phyloP scores from a whole-genome alignment of 441 rosid genomes.

The Biscutella auriculata region DNA sequence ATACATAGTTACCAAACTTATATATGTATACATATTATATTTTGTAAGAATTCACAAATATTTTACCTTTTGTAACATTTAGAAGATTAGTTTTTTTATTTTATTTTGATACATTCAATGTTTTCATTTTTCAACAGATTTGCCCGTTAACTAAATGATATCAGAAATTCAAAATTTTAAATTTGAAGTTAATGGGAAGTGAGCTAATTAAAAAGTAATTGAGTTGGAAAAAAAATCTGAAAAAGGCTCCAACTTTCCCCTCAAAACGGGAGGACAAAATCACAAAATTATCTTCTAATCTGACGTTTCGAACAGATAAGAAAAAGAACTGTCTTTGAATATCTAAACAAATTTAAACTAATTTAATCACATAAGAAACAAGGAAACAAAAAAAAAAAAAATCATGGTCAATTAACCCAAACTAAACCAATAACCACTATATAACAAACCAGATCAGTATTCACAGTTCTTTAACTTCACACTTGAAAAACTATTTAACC shows the following conservation, averaged over 20 bases:
- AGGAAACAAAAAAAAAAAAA: background rate
- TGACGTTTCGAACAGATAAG: too few species aligned
- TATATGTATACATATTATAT: too few species aligned
- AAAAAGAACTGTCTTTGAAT: too few species aligned
- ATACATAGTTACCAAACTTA: background rate
- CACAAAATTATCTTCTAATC: too few species aligned
- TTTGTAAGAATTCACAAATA: background rate
- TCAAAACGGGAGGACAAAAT: slow-evolving; percentile 20
- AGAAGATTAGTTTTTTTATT: background rate
- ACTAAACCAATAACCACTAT: slow-evolving; percentile 1
- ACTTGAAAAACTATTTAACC: background rate
- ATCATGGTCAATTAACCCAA: background rate
- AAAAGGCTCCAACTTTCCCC: slow-evolving; percentile 18
- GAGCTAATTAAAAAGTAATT: background rate
- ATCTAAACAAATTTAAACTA: background rate
- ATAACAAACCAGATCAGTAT: background rate
- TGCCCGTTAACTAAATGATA: background rate
- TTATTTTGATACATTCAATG: background rate
- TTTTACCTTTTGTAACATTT: background rate
- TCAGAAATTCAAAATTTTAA: slow-evolving; percentile 10
- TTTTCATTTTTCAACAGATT: background rate
- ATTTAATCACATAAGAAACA: slow-evolving; percentile 3
- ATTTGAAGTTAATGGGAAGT: background rate
- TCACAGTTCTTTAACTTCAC: background rate
- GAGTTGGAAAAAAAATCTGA: background rate